phyloP scores from a whole-genome alignment of 108 stramenopile genomes.

The Skeletonema costatum region DNA sequence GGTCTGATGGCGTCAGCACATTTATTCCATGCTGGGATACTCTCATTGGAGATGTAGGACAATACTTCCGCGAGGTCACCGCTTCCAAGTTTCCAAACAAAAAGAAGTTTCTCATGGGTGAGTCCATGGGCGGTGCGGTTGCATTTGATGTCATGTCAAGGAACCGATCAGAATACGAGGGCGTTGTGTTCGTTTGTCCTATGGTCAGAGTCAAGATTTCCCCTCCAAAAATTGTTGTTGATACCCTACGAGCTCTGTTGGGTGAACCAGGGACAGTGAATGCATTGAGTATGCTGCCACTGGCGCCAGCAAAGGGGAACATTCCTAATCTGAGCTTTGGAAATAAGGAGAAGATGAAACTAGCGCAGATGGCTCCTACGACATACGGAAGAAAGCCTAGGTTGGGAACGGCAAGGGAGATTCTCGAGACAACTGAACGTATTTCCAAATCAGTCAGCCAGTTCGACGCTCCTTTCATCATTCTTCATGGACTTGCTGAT shows the following conservation, averaged over 20 bases:
- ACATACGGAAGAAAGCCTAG: conserved; percentile 61
- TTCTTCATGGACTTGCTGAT: conserved; percentile 67
- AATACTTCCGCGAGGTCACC: conserved; percentile 47
- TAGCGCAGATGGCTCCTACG: conserved; percentile 35
- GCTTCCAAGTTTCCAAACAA: conserved; percentile 40
- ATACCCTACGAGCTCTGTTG: conserved; percentile 36
- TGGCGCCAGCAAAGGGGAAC: conserved; percentile 57
- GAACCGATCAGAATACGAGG: conserved; percentile 40
- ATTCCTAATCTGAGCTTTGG: conserved; percentile 44
- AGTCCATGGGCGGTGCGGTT: conserved; percentile 77
- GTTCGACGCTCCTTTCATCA: conserved; percentile 67
- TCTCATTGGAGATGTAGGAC: conserved; percentile 52
- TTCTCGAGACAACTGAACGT: conserved; percentile 54
- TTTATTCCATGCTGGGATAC: conserved; percentile 52
- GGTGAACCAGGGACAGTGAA: conserved; percentile 52
- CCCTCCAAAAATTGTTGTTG: conserved; percentile 64
- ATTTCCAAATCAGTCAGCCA: conserved; percentile 45
- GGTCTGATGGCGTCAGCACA: conserved; percentile 54
- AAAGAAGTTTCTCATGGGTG: conserved; percentile 66
- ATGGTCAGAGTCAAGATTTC: conserved; percentile 80
- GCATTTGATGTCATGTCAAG: conserved; percentile 53
- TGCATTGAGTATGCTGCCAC: conserved; percentile 36
- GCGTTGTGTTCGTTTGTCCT: conserved; percentile 65
- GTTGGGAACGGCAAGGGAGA: conserved; percentile 67
- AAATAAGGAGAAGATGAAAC: conserved; percentile 48